Base-by-base conservation (phyloP, 257 asterid genomes). In the Parsonsia alboflavescens region DNA sequence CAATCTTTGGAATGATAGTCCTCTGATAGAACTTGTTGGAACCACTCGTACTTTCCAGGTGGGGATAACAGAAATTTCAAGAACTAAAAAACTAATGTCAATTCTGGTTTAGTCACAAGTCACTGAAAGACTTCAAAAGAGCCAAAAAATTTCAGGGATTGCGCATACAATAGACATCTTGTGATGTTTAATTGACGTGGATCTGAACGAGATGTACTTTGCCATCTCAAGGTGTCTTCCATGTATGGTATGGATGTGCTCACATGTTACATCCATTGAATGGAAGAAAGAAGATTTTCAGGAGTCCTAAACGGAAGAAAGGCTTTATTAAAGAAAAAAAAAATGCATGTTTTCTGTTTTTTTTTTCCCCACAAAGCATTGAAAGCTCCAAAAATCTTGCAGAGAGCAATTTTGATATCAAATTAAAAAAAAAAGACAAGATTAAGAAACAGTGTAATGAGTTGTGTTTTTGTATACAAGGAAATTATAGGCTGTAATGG, bases 241-340 rank as follows among this genome's bases (percentile, higher is more conserved):
- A 33, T 33, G 39, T 42, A 7, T 2, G 9, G 46, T 42, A 0
- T 52, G 58, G 58, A 52, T 52, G 58, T 87, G 91, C 19, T 33
- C 39, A 1, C 39, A 33, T 33, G 39, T 33, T 26, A 2, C 15
- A 61, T 61, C 42, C 19, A 26, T 28, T 16, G 19, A 28, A 28
- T 11, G 2, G 68, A 44, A 30, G 68, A 30, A 62, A 28, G 45
- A 30, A 5, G 9, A 61, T 26, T 61, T 11, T 3, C 41, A n/a
- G 42, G 19, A 61, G 16, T 33, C n/a, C n/a, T 9, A 28, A 61
- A 61, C 28, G 3, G 10, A 61, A 28, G 36, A 28, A 61, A 4
- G 12, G 67, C 42, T 61, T 61, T 0, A 11, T 3, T 10, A 61
- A 28, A n/a, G n/a, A n/a, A n/a, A n/a, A n/a, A n/a, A n/a, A n/a